Conservation (phyloP, 2,329 filamentous ascomycete genomes). For the Paecilomyces sp. region DNA sequence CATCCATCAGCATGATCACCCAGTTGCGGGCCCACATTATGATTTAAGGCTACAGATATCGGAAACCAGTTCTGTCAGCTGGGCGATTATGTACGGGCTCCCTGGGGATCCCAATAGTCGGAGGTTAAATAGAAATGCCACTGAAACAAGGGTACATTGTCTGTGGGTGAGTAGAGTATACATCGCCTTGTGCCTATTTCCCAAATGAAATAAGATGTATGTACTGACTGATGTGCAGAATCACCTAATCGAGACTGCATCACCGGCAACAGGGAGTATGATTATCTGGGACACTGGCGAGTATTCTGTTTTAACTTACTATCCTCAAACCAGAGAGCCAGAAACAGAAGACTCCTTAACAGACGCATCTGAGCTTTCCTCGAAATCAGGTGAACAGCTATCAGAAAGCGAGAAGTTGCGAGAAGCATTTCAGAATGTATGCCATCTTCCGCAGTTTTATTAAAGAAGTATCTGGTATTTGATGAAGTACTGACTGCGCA, state of each 20-base stretch:
- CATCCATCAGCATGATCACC: conserved; percentile 67
- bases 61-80: conserved; percentile 57
- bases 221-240: conserved; percentile 34
- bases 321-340: conserved; percentile 22
- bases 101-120: conserved; percentile 52
- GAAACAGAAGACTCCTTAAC: conserved; percentile 29
- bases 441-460: not conserved
- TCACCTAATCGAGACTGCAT: conserved; percentile 55
- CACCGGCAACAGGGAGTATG: conserved; percentile 48
- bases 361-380: conserved; percentile 9
- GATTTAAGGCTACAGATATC: conserved; percentile 66
- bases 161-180: conserved; percentile 41
- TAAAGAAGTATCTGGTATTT: not conserved
- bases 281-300: conserved; percentile 58
- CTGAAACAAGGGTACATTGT: conserved; percentile 56
- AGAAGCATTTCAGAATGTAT: conserved; percentile 43
- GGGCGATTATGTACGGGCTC: conserved; percentile 56
- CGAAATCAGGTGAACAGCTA: conserved; percentile 3
- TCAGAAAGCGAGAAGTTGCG: conserved; percentile 41
- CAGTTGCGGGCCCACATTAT: conserved; percentile 60
- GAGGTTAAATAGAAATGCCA: conserved; percentile 52
- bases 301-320: conserved; percentile 47
- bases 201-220: not conserved
- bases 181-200: not conserved
- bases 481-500: not conserved